These are phyloP conservation scores for Straminergon stramineum DNA, from an alignment of 225 moss, liverwort and hornwort genomes.

Conservation along the genomic window DNA sequence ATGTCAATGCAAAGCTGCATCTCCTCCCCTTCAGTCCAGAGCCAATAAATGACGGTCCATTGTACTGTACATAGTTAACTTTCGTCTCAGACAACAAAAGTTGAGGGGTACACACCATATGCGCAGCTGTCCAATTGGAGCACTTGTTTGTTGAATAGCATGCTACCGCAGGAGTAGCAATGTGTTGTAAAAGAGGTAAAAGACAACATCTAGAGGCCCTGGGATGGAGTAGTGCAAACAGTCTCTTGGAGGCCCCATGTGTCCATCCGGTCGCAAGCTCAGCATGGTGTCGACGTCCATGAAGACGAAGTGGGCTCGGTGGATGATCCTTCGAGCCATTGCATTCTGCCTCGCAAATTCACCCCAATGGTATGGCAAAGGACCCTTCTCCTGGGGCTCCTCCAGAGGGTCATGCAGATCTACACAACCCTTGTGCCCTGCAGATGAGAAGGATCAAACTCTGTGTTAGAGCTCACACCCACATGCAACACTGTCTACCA, in stretches of 20 bases:
- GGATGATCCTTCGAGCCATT: constrained; percentile 19
- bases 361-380: constrained; percentile 39
- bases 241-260: constrained; percentile 18
- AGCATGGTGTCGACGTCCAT: constrained; percentile 37
- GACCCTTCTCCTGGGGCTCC: constrained; percentile 4
- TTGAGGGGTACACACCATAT: too few relatives aligned
- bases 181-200: constrained; percentile 26
- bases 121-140: neutral
- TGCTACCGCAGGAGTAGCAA: constrained; percentile 2
- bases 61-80: neutral
- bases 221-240: constrained; percentile 51
- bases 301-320: constrained; percentile 26
- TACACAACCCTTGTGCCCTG: constrained; percentile 33
- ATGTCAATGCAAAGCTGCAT: too few relatives aligned
- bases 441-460: neutral
- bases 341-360: constrained; percentile 36
- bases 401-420: constrained; percentile 13
- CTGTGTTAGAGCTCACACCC: neutral
- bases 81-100: neutral
- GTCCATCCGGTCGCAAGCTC: constrained; percentile 35
- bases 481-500: neutral
- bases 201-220: constrained; percentile 32
- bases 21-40: neutral
- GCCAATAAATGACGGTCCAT: neutral
- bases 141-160: neutral